phyloP scores from a whole-genome alignment of 305 asterid species.

The Fraxinus xanthoxyloides region DNA sequence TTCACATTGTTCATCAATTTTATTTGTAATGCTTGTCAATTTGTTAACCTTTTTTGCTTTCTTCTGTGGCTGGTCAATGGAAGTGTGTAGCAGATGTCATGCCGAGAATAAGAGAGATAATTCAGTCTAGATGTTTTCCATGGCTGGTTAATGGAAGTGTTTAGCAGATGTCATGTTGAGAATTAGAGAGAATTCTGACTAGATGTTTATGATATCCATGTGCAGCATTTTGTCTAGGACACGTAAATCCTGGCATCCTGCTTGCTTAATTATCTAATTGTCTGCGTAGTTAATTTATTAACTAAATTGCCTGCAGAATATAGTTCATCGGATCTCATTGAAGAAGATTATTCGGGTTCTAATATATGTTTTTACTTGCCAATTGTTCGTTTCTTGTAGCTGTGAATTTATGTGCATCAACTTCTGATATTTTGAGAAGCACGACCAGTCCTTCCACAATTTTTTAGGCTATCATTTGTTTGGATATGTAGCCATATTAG shows the following conservation, averaged over 20 bases:
- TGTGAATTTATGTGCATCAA: not conserved
- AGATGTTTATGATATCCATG: not conserved
- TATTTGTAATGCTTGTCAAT: not conserved
- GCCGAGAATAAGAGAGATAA: not conserved
- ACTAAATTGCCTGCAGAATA: not conserved
- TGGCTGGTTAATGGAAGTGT: not conserved
- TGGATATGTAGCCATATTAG: conserved; percentile 3
- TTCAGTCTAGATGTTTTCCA: not conserved
- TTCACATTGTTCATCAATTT: not conserved
- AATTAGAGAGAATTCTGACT: not conserved
- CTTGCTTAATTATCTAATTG: not conserved
- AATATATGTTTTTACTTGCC: not conserved
- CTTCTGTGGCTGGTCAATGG: not conserved
- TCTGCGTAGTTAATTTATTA: conserved; percentile 5
- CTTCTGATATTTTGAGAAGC: not conserved
- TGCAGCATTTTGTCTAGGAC: not conserved
- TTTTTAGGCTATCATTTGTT: conserved; percentile 9
- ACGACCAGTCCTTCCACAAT: not conserved
- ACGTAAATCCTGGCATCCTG: not conserved
- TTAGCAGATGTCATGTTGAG: not conserved
- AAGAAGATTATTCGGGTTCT: not conserved
- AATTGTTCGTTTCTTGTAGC: not conserved
- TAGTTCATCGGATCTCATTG: not conserved
- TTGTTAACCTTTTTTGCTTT: not conserved
- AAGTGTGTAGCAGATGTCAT: not conserved